Percentiles rank a stretch among this genome's conserved stretches.
phyloP scores from a whole-genome alignment of 176 grass and related monocot genomes.

The Phoenix roebelenii region DNA sequence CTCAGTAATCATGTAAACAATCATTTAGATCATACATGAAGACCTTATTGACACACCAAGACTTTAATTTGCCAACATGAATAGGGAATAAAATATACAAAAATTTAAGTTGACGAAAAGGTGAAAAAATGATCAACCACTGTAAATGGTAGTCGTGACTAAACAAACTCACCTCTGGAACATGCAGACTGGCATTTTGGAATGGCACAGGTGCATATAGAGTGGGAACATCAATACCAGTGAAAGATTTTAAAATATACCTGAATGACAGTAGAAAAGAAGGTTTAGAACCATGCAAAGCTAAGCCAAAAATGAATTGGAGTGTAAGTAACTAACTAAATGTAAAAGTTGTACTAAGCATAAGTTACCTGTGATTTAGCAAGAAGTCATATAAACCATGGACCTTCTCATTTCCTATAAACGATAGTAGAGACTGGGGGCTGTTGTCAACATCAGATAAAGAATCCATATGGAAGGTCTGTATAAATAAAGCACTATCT shows the following conservation, averaged over 20 bases:
- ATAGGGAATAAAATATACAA: not conserved
- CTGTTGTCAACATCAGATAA: conserved; percentile 68
- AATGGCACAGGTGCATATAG: conserved; percentile 71
- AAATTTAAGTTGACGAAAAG: not conserved
- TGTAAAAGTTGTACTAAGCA: no score
- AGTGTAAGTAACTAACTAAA: no score
- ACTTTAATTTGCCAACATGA: no score
- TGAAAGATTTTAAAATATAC: conserved; percentile 51
- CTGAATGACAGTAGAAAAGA: conserved; percentile 21
- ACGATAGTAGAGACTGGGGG: conserved; percentile 67
- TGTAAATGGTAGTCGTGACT: not conserved
- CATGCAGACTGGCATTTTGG: conserved; percentile 61
- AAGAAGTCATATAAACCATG: conserved; percentile 82
- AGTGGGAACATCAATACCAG: conserved; percentile 51
- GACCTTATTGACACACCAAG: no score
- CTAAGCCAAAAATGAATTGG: no score
- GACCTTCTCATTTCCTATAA: conserved; percentile 57
- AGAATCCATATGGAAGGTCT: conserved; percentile 63
- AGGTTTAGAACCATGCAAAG: no score
- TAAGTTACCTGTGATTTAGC: conserved; percentile 70
- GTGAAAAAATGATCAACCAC: not conserved
- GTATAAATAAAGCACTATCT: conserved; percentile 3
- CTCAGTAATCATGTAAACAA: no score
- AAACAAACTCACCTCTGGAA: conserved; percentile 46
- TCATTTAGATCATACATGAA: no score